phyloP scores from a whole-genome alignment of 2,329 filamentous ascomycete species.

The Nannizziopsis barbatae region DNA sequence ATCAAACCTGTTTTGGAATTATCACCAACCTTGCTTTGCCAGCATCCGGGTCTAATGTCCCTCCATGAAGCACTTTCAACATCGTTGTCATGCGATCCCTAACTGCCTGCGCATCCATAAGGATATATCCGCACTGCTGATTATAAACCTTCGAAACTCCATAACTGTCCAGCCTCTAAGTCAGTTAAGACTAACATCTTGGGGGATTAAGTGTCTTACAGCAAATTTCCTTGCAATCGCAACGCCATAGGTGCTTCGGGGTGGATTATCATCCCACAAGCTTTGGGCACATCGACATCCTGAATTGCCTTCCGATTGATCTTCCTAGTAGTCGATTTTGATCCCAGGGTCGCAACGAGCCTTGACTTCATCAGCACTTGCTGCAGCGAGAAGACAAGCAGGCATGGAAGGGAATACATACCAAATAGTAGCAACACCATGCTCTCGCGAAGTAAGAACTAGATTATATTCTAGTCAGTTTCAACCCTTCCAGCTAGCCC shows the following conservation, averaged over 20 bases:
- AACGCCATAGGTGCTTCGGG: constrained; percentile 80
- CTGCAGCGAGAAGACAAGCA: neutral
- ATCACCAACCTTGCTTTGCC: constrained; percentile 58
- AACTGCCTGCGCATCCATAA: constrained; percentile 65
- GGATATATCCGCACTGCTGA: constrained; percentile 78
- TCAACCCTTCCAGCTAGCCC: neutral
- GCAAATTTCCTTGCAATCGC: constrained; percentile 75
- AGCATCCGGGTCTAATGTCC: constrained; percentile 57
- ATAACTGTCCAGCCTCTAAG: constrained; percentile 4
- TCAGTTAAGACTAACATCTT: constrained; percentile 7
- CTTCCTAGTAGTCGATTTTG: constrained; percentile 57
- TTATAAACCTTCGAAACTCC: constrained; percentile 57
- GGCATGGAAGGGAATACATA: constrained; percentile 34
- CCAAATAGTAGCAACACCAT: constrained; percentile 94
- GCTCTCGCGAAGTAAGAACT: constrained; percentile 73
- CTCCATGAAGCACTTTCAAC: constrained; percentile 46
- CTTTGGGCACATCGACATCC: constrained; percentile 73
- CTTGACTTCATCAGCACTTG: constrained; percentile 37
- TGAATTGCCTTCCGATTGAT: constrained; percentile 78
- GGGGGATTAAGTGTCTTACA: constrained; percentile 41
- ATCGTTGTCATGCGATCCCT: constrained; percentile 62
- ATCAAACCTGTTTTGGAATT: neutral
- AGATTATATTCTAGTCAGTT: neutral
- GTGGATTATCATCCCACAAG: constrained; percentile 77
- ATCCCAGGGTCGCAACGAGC: constrained; percentile 81